Base-by-base conservation (phyloP, 768 basidiomycete species). In the Boletus pseudopeckii region DNA sequence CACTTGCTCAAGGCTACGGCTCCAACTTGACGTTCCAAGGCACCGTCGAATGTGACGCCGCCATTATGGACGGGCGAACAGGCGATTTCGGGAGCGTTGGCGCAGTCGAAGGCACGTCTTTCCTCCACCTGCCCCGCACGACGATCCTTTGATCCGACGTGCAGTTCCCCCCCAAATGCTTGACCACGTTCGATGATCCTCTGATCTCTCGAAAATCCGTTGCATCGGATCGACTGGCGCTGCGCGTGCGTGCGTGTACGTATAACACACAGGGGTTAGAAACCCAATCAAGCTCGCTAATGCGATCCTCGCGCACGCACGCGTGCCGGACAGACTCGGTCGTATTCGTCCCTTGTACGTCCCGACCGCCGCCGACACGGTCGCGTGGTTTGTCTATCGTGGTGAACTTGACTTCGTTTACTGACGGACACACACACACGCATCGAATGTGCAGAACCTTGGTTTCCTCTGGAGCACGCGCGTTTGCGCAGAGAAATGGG, bases 1-100 rank as follows among this genome's bases (percentile, higher is more conserved):
- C 9, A 8, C 30, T 32, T 15, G 10, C 22, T 39, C 17, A 45
- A 85, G 88, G 90, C 1, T 82, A 78, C 55, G 90, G 91, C 5
- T 89, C 90, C 2, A 92, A 92, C 66, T 72, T 92, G 43, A 90
- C 88, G 0, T 57, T 85, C 4, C 75, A 80, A n/a, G 89, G 91
- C 14, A 73, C 72, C 3, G 89, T 91, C 17, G 90, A 92, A 71
- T 92, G 90, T 60, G 90, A 92, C 60, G 90, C 90, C 8, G 78
- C 87, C 13, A 73, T 92, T 52, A 88, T 90, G 83, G 71, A 74
- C 20, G 79, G 80, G 22, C 66, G 63, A 41, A 66, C 69, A 0
- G 64, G 68, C 20, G 68, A 71, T n/a, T 92, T 88, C 64, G 90
- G 88, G 26, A 82, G 85, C 58, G 79, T 85, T 17, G 91, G 87